Percentiles rank a stretch among this genome's conserved stretches.
phyloP scores from a whole-genome alignment of 352 stramenopile genomes.

The Pythium brassicae region DNA sequence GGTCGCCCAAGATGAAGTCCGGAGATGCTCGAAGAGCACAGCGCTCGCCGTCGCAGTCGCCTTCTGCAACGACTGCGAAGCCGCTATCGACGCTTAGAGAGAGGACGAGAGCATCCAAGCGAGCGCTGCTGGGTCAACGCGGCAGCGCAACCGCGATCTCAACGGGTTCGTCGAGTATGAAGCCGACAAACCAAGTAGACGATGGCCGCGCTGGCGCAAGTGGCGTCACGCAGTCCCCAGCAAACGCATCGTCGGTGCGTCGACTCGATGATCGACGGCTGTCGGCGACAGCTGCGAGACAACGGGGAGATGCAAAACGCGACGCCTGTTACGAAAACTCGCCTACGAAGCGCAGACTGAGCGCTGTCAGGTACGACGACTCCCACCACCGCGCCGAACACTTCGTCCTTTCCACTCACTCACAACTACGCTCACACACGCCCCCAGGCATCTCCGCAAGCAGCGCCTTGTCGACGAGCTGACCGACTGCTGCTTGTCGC shows the following conservation, averaged over 20 bases:
- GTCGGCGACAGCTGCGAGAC: background rate
- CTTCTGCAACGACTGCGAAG: background rate
- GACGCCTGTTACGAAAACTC: slow-evolving; percentile 11
- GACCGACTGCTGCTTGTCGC: background rate
- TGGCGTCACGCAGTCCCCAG: background rate
- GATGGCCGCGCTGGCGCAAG: background rate
- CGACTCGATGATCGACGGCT: background rate
- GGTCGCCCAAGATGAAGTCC: background rate
- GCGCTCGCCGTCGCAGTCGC: background rate
- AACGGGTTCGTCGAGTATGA: too few species aligned
- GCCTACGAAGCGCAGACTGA: slow-evolving; percentile 23
- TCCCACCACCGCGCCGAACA: background rate
- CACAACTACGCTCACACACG: background rate
- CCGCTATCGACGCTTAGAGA: background rate
- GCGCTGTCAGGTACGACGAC: slow-evolving; percentile 20
- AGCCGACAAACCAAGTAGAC: slow-evolving; percentile 1
- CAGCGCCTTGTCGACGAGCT: slow-evolving; percentile 18
- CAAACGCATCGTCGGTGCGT: background rate
- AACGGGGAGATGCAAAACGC: background rate
- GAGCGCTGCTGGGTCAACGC: background rate
- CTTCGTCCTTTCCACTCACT: too few species aligned
- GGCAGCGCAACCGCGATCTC: background rate
- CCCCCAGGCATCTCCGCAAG: slow-evolving; percentile 12
- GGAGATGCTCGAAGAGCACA: background rate
- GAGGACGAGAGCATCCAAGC: background rate